Evolutionary conservation across 225 moss, liverwort and hornwort species (phyloP).

Genomic region (Takakia lepidozioides): DNA sequence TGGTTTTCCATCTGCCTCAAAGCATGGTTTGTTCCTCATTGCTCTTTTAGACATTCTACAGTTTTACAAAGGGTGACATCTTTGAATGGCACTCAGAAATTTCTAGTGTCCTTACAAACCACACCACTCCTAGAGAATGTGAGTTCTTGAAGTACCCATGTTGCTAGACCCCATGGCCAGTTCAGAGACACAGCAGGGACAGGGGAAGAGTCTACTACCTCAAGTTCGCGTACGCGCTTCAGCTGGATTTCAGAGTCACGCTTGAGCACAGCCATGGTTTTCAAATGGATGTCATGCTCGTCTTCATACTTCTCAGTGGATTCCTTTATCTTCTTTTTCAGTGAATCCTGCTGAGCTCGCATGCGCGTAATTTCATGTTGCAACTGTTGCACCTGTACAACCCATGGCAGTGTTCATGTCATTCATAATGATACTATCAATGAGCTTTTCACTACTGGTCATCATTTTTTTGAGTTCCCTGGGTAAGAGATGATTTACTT

Average conservation of each 20-base stretch:
- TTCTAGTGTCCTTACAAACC: too few species aligned
- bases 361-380: slow-evolving; percentile 72
- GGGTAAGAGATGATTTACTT: too few species aligned
- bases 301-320: slow-evolving; percentile 74
- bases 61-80: too few species aligned
- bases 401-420: slow-evolving; percentile 2
- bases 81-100: too few species aligned
- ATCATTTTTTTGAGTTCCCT: too few species aligned
- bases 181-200: too few species aligned
- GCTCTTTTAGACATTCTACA: too few species aligned
- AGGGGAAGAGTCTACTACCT: slow-evolving; percentile 32
- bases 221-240: slow-evolving; percentile 45
- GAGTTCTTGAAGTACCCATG: too few species aligned
- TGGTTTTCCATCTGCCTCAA: slow-evolving; percentile 64
- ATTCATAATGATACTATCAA: too few species aligned
- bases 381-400: slow-evolving; percentile 55
- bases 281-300: slow-evolving; percentile 64
- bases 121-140: too few species aligned
- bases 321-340: slow-evolving; percentile 68
- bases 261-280: slow-evolving; percentile 51
- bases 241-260: slow-evolving; percentile 56
- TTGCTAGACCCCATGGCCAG: too few species aligned
- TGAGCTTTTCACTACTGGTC: too few species aligned
- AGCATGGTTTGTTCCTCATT: neutral
- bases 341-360: slow-evolving; percentile 64